Conservation (phyloP, 768 basidiomycete species). For the Brasilioporus rufonigricans region DNA sequence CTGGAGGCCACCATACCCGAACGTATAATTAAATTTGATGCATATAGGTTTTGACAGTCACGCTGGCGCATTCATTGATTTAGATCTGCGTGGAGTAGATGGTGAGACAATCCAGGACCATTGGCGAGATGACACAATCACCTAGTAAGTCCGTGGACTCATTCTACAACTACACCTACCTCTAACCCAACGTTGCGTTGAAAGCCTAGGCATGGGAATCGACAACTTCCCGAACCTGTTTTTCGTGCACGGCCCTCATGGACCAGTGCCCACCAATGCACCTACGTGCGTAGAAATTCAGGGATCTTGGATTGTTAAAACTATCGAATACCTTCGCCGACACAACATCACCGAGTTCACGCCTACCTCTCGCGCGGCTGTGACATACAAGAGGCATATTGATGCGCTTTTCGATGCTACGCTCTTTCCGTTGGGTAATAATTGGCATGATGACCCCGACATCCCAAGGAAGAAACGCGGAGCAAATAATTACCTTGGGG, state of each 20-base stretch:
- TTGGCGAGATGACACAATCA: constrained; percentile 12
- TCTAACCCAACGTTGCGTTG: too few relatives aligned
- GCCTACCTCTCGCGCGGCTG: constrained; percentile 6
- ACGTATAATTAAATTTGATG: too few relatives aligned
- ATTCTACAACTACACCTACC: too few relatives aligned
- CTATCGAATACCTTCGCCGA: constrained; percentile 10
- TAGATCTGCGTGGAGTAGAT: constrained; percentile 11
- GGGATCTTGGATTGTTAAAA: constrained; percentile 7
- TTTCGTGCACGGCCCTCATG: constrained; percentile 17
- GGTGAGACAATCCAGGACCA: constrained; percentile 15
- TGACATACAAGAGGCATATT: constrained; percentile 7
- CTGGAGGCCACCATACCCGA: too few relatives aligned
- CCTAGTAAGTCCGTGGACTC: constrained; percentile 9
- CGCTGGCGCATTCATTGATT: not conserved
- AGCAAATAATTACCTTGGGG: constrained; percentile 4
- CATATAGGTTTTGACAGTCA: constrained; percentile 5
- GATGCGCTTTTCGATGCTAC: not conserved
- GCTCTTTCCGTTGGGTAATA: constrained; percentile 3
- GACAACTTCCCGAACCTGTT: constrained; percentile 17
- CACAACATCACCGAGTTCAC: constrained; percentile 11
- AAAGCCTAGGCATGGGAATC: constrained; percentile 12
- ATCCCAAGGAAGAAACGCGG: constrained; percentile 9
- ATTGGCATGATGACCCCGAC: too few relatives aligned
- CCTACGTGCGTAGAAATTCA: constrained; percentile 11
- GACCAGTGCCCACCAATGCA: constrained; percentile 8